These are phyloP conservation scores for Thalia dealbata DNA, from an alignment of 176 grass and related monocot genomes.

Conservation along the genomic window DNA sequence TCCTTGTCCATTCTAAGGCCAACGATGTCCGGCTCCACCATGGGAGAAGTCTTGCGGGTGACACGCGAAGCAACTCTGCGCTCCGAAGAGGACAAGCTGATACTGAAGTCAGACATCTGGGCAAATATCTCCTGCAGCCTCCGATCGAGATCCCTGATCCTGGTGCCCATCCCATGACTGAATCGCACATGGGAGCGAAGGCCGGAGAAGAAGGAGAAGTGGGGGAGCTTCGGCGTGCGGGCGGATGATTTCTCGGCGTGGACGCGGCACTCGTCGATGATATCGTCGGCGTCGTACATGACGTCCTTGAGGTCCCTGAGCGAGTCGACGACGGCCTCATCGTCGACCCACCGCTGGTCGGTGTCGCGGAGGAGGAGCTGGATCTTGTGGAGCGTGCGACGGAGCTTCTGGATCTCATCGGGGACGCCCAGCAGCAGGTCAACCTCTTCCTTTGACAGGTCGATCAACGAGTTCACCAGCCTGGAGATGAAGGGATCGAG, in stretches of 20 bases:
- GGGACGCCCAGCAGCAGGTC: slow-evolving; percentile 16
- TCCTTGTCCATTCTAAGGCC: too few species aligned
- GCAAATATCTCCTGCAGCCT: too few species aligned
- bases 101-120: too few species aligned
- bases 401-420: slow-evolving; percentile 6
- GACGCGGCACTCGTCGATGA: slow-evolving; percentile 30
- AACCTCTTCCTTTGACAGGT: slow-evolving; percentile 7
- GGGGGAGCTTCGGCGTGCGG: too few species aligned
- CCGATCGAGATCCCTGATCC: too few species aligned
- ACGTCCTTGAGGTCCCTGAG: slow-evolving; percentile 29
- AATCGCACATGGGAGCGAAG: too few species aligned
- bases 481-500: slow-evolving; percentile 18
- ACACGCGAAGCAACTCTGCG: too few species aligned
- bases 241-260: not conserved
- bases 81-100: too few species aligned
- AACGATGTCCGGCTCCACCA: too few species aligned
- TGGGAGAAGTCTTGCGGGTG: too few species aligned
- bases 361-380: slow-evolving; percentile 3
- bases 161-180: too few species aligned
- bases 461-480: not conserved
- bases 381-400: not conserved
- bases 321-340: not conserved
- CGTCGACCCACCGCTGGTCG: slow-evolving; percentile 1
- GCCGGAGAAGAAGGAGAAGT: too few species aligned
- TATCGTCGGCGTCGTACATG: slow-evolving; percentile 41